Evolutionary conservation across 257 asterid species (phyloP).

Genomic region (Solanum dulcamara): DNA sequence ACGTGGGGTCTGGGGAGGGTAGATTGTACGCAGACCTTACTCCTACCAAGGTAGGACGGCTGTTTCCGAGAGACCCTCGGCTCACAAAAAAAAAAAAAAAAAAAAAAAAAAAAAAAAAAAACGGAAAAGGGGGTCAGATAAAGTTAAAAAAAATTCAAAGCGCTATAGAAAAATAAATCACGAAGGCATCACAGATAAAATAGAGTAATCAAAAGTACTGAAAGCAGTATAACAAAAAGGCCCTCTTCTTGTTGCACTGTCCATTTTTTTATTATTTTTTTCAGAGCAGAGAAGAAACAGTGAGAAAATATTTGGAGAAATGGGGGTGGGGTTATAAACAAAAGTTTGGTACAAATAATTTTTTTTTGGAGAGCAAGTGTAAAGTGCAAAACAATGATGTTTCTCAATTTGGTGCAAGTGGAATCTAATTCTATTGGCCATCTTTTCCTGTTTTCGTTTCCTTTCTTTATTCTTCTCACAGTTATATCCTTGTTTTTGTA

Average conservation of each 20-base stretch:
- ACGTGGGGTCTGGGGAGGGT: too few species aligned
- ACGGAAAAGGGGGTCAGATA: too few species aligned
- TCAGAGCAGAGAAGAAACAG: background rate
- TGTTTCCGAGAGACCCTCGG: too few species aligned
- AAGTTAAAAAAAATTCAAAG: too few species aligned
- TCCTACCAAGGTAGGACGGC: too few species aligned
- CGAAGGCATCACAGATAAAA: too few species aligned
- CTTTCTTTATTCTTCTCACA: background rate
- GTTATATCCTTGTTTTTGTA: background rate
- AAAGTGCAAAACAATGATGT: slow-evolving; percentile 16
- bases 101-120: too few species aligned
- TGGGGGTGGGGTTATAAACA: slow-evolving; percentile 15
- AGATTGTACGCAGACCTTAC: too few species aligned
- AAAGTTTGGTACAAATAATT: slow-evolving; percentile 5
- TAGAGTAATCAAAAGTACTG: too few species aligned
- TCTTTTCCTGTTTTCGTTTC: background rate
- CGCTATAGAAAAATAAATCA: too few species aligned
- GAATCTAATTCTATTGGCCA: slow-evolving; percentile 20
- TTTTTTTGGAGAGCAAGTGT: background rate
- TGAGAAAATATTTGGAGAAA: background rate
- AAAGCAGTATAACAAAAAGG: slow-evolving; percentile 4
- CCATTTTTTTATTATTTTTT: background rate
- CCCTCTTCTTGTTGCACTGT: slow-evolving; percentile 3
- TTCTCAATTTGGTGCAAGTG: slow-evolving; percentile 1
- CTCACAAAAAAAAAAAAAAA: too few species aligned